Evolutionary conservation across 2,329 filamentous ascomycete species (phyloP), one percentile per base, ranked within the genome.

Genomic region (Microdochium nivale): DNA sequence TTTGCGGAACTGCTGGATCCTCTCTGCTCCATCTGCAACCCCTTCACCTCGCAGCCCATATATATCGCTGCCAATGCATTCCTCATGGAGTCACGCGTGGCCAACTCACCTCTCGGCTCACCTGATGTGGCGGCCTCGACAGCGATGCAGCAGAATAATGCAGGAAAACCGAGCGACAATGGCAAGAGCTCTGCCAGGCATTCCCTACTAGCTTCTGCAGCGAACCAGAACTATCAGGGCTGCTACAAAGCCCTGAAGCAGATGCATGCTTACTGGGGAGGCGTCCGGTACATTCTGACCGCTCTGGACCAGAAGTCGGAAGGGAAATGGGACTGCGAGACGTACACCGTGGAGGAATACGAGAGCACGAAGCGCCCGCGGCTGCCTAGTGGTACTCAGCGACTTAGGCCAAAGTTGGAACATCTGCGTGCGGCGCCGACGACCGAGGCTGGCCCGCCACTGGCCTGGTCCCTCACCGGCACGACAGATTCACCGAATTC

Each of bases 21-120:
- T 0, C 90, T 88, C 65, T 91, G 89, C 59, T 89, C 91, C 52
- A 85, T 91, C 32, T 88, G 89, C 1, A 95, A 94, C 54, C 90
- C 90, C 0, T 95, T 95, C 58, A 94, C 88, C 0, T 90, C 87
- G 48, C 90, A 95, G 66, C 90, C 90, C 0, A 95, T 95, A 62
- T 95, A 95, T 60, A 92, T 95, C 54, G 90, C 90, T 1, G 90
- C 89, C 1, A 95, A 89, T 62, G 90, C 90, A 0, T 95, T 95
- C 59, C 71, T 95, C 16, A 89, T 90, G 70, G 90, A 95, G 63
- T 89, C 87, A 3, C 84, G 82, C 3, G 79, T 86, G 14, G 84
- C 83, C 55, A 84, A 85, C 23, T 86, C 86, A 0, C 81, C 84
- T 53, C 75, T 83, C 21, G 65, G 84, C 25, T 88, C 86, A 0